phyloP scores from a whole-genome alignment of 208 protist species.

The Trypanosoma conorhini region DNA sequence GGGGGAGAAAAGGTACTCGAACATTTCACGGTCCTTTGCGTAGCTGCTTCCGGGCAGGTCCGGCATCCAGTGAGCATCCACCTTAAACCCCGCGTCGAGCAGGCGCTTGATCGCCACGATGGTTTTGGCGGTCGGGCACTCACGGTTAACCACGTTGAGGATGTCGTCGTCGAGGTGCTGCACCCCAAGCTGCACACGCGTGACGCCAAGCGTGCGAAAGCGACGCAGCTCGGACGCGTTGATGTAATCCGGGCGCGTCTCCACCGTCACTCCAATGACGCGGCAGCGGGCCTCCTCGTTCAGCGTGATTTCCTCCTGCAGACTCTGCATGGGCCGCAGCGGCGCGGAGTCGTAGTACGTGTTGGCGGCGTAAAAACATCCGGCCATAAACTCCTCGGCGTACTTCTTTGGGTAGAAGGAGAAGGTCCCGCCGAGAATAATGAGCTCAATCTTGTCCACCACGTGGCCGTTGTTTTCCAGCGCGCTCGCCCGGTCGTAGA shows the following conservation, averaged over 20 bases:
- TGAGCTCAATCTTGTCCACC: constrained; percentile 98
- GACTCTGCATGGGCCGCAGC: constrained; percentile 55
- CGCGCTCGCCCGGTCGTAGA: constrained; percentile 89
- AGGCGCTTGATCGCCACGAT: constrained; percentile 91
- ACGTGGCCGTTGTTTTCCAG: constrained; percentile 93
- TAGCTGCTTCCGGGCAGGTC: constrained; percentile 98
- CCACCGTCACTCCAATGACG: constrained; percentile 99
- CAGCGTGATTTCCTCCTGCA: constrained; percentile 83
- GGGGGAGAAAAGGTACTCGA: constrained; percentile 78
- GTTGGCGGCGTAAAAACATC: constrained; percentile 93
- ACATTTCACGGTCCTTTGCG: constrained; percentile 95
- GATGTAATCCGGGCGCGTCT: constrained; percentile 99
- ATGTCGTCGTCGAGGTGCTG: constrained; percentile 99
- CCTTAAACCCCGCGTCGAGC: constrained; percentile 99
- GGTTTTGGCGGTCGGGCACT: constrained; percentile 96
- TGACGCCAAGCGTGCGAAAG: constrained; percentile 92
- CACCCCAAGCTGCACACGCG: constrained; percentile 99
- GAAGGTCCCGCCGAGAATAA: constrained; percentile 99
- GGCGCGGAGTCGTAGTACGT: constrained; percentile 77
- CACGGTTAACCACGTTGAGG: constrained; percentile 94
- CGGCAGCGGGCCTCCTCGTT: constrained; percentile 95
- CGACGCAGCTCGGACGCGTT: constrained; percentile 93
- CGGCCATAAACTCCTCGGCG: constrained; percentile 87
- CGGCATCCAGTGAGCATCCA: constrained; percentile 99
- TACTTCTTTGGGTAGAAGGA: constrained; percentile 97